Conservation (phyloP, 2,329 filamentous ascomycete genomes). For the Clonostachys rosea region DNA sequence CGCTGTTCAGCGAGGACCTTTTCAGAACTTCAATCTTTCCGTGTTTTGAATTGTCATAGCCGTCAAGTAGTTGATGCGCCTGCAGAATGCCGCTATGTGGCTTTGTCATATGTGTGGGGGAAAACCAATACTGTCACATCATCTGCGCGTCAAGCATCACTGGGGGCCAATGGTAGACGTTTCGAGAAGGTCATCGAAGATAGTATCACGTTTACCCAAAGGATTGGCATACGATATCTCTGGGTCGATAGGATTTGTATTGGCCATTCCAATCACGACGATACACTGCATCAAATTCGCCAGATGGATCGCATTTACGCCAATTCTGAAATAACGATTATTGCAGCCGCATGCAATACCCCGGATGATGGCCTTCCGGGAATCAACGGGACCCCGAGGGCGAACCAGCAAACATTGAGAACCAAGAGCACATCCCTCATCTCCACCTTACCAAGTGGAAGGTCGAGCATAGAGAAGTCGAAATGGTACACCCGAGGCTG, state of each 20-base stretch:
- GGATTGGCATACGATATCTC: too few relatives aligned
- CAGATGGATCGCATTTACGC: background rate
- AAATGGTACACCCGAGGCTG: background rate
- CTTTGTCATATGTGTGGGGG: background rate
- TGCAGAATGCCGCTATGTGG: background rate
- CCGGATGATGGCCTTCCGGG: background rate
- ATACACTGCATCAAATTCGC: background rate
- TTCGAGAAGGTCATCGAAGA: background rate
- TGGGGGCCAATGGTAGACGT: background rate
- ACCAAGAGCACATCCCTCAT: background rate
- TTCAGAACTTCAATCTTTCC: background rate
- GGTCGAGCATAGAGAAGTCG: background rate
- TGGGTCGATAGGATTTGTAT: background rate
- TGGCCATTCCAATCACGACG: background rate
- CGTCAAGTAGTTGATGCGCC: background rate
- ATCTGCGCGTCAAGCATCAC: background rate
- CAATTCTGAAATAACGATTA: background rate
- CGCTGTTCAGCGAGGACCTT: background rate
- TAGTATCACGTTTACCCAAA: too few relatives aligned
- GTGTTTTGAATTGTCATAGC: background rate
- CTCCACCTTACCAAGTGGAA: background rate
- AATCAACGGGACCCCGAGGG: background rate
- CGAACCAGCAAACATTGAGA: background rate
- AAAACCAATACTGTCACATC: background rate
- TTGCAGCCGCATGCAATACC: background rate